Base-by-base conservation (phyloP, 129 eudicot species). In the Rutidosis leptorrhynchoides region DNA sequence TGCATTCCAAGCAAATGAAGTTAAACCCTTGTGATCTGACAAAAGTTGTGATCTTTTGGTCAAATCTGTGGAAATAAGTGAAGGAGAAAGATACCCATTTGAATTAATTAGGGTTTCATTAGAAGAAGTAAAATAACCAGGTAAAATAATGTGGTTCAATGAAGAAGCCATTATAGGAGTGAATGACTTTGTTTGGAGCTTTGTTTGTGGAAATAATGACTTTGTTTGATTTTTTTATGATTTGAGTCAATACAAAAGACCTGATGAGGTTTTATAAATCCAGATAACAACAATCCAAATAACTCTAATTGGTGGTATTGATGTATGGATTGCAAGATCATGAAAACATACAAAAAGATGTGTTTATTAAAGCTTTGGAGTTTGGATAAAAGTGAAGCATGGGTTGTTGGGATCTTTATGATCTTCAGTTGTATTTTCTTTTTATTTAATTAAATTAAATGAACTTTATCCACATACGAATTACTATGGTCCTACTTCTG, bases 81-180 rank as follows among this genome's bases (percentile, higher is more conserved):
- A 64, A 73, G 82, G 71, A 28, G 71, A 63, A 72, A 57, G 60
- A 74, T 69, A 64, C 74, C 82, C 79, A 78, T 78, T 71, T 58
- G 79, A 52, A 17, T 62, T 76, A 11, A 58, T 16, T 55, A 55
- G 59, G 71, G 78, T 60, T 15, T 75, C 86, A 76, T 64, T 64
- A 16, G 73, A 82, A 66, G 82, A 74, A 76, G 78, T 48, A 14
- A 48, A 32, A 74, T 57, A 81, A 74, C 65, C 77, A 71, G 74
- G 70, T 14, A 64, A 68, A 43, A 28, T 58, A 68, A 67, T 78
- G 49, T 81, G 33, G 53, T 81, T 84, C 52, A 87, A 58, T 26
- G 76, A 81, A 83, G 86, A 83, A 81, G 90, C 83, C 95, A 87
- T 87, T 55, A 76, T 21, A 58, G 67, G 48, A 28, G 68, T 67